Evolutionary conservation across 257 asterid species (phyloP), one percentile per base, ranked within the genome.

Genomic region (Coffea canephora): DNA sequence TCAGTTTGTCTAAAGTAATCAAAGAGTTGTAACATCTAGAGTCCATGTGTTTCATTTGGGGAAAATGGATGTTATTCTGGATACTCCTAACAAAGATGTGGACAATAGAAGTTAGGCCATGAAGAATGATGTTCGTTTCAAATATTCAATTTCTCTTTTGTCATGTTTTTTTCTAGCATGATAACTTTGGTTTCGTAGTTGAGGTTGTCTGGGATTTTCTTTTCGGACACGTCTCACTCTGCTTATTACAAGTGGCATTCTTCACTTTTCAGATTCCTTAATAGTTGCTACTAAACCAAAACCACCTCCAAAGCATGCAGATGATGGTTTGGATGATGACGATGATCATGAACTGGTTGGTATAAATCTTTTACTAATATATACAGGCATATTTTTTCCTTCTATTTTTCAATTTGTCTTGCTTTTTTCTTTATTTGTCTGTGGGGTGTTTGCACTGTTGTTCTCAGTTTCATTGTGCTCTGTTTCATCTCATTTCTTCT

Each of bases 311-410:
- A 94, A 89, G 86, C 91, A 86, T 81, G 74, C 87, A 46, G 89
- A 64, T 77, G 89, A 88, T 80, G 87, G 76, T 81, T 73, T 82
- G 62, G 94, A 89, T 70, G 97, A 94, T 12, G 97, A 93, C 1
- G 92, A 89, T 48, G 93, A 84, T 23, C 97, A 91, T 67, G 98
- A 94, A 82, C 87, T 93, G 88, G 98, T 94, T 70, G 83, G 97
- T 89, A 74, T 65, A 69, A 46, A 31, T 76, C 11, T 34, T 21
- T 76, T 14, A 34, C n/a, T 39, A 34, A 19, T 45, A 11, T 15
- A 46, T 68, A 23, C 36, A 10, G 50, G 41, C 18, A 31, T 39
- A 11, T 39, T 46, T 21, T 15, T 67, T 19, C 19, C 18, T 6
- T 25, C 16, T 34, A 68, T 11, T 41, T 3, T 74, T 4, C 25